Conservation (phyloP, 139 green algal genomes). For the Ostreobium quekettii region DNA sequence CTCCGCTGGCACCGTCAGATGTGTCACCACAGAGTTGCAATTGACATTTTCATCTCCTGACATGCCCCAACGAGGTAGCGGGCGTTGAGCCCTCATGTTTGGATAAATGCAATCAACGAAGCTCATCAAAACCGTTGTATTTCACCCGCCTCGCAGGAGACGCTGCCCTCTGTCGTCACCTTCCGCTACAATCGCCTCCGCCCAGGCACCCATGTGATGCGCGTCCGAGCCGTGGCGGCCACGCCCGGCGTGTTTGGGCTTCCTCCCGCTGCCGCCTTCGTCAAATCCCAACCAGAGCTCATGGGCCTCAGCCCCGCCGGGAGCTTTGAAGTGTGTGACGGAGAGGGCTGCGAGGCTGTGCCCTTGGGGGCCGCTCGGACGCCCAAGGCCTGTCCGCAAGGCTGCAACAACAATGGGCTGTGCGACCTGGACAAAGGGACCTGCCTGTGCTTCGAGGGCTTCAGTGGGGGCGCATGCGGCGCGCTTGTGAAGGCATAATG, state of each 20-base stretch:
- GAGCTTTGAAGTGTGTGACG: conserved; percentile 12
- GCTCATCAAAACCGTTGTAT: no score
- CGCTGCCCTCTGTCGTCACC: conserved; percentile 24
- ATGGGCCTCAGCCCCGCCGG: no score
- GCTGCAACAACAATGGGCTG: conserved; percentile 12
- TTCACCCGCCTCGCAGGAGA: conserved; percentile 28
- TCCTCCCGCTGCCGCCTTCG: conserved; percentile 40
- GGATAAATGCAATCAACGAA: no score
- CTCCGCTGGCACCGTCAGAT: no score
- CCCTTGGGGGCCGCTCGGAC: background rate
- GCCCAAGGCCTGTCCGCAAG: conserved; percentile 16
- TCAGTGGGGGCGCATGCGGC: conserved; percentile 17
- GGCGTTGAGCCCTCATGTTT: no score
- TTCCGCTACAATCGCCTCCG: conserved; percentile 27
- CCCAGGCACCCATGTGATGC: conserved; percentile 35
- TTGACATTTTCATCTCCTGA: no score
- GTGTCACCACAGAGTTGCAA: no score
- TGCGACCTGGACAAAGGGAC: conserved; percentile 18
- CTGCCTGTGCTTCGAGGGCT: conserved; percentile 18
- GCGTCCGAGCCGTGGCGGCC: conserved; percentile 40
- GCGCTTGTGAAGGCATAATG: no score
- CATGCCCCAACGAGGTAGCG: no score
- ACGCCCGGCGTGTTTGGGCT: conserved; percentile 39
- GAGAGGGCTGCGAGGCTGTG: background rate
- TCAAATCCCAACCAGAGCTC: conserved; percentile 45